phyloP scores from a whole-genome alignment of 352 stramenopile species.

The Globisporangium cystogenes region DNA sequence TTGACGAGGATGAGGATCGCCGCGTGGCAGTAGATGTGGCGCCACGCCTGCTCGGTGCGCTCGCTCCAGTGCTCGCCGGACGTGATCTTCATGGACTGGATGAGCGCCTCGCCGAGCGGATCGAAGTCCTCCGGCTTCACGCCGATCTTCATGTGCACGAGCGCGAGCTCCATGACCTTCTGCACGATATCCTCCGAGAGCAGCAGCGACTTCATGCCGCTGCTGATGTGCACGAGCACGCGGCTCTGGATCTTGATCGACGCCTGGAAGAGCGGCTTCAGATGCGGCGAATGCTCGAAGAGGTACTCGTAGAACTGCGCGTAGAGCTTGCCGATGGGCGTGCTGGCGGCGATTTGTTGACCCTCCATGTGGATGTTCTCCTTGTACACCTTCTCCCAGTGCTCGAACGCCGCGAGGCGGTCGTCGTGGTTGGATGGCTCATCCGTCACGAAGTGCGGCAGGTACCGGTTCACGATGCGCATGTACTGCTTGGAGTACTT shows the following conservation, averaged over 20 bases:
- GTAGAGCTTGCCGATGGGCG: slow-evolving; percentile 50
- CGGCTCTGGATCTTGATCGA: slow-evolving; percentile 54
- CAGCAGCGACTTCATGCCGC: slow-evolving; percentile 56
- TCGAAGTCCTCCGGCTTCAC: slow-evolving; percentile 66
- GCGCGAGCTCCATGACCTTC: slow-evolving; percentile 49
- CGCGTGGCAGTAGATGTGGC: slow-evolving; percentile 54
- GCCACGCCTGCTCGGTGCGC: slow-evolving; percentile 42
- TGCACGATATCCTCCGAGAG: slow-evolving; percentile 47
- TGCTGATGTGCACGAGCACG: slow-evolving; percentile 60
- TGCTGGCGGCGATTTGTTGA: slow-evolving; percentile 31
- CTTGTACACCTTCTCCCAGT: slow-evolving; percentile 65
- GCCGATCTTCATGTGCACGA: slow-evolving; percentile 62
- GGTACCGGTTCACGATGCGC: slow-evolving; percentile 52
- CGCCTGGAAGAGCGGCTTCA: slow-evolving; percentile 57
- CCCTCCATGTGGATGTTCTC: slow-evolving; percentile 62
- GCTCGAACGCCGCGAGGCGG: slow-evolving; percentile 39
- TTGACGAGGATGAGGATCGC: slow-evolving; percentile 62
- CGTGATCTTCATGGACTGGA: slow-evolving; percentile 53
- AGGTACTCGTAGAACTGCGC: slow-evolving; percentile 64
- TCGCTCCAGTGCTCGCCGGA: slow-evolving; percentile 42
- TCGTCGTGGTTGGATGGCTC: slow-evolving; percentile 47
- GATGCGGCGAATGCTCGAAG: slow-evolving; percentile 49
- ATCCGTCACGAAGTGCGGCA: slow-evolving; percentile 50
- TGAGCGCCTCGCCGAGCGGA: slow-evolving; percentile 45
- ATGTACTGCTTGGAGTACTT: slow-evolving; percentile 68